These are phyloP conservation scores for Aspergillus pseudoviridinutans DNA, from an alignment of 2,329 filamentous ascomycete genomes.

Conservation along the genomic window DNA sequence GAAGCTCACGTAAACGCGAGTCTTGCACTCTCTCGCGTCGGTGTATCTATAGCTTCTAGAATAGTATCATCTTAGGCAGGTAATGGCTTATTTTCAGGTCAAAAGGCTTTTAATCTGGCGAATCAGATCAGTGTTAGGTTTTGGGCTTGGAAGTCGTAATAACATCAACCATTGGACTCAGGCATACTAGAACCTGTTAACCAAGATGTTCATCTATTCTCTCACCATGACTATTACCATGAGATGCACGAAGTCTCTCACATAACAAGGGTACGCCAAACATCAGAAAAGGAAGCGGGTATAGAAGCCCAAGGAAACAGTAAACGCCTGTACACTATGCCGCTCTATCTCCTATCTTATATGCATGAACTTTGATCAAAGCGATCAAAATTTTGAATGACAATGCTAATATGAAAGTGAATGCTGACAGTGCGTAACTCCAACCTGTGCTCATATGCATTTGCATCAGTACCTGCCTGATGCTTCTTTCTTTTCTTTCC, in stretches of 20 bases:
- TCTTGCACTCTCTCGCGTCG: too few relatives aligned
- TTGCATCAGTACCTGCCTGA: background rate
- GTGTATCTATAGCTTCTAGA: too few relatives aligned
- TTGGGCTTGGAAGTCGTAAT: too few relatives aligned
- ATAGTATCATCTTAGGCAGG: too few relatives aligned
- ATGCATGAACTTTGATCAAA: background rate
- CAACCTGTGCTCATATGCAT: background rate
- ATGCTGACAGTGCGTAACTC: background rate
- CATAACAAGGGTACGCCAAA: background rate
- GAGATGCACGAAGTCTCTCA: background rate
- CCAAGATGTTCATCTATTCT: too few relatives aligned
- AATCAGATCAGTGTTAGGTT: too few relatives aligned
- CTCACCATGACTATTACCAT: too few relatives aligned
- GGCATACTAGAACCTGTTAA: too few relatives aligned
- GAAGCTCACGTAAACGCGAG: too few relatives aligned
- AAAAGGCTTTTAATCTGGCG: too few relatives aligned
- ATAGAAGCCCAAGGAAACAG: background rate
- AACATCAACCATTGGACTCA: too few relatives aligned
- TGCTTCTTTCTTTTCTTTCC: background rate
- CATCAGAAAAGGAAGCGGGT: background rate
- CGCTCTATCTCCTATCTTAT: background rate
- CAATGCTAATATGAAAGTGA: background rate
- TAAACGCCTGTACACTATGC: background rate
- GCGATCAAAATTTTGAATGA: background rate
- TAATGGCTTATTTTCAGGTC: too few relatives aligned